Conservation (phyloP, 1,139 yeast species). For the Suhomyces yuchorum region DNA sequence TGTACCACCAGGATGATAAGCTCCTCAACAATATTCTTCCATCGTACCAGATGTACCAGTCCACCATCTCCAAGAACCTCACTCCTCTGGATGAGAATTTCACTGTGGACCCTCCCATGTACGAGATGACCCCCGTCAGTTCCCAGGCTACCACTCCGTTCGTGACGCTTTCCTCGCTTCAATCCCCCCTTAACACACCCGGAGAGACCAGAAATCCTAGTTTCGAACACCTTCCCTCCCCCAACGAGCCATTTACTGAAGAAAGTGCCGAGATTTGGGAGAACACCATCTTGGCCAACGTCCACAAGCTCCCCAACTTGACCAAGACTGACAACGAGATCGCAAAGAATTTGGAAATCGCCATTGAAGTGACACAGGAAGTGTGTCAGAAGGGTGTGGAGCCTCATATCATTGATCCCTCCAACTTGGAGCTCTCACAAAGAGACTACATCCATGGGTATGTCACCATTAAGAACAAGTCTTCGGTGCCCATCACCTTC, state of each 20-base stretch:
- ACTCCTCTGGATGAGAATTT: constrained; percentile 45
- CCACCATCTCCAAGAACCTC: constrained; percentile 43
- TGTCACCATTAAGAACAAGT: constrained; percentile 31
- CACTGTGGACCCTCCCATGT: constrained; percentile 45
- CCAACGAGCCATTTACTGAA: constrained; percentile 22
- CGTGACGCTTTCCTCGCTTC: constrained; percentile 14
- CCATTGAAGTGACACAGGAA: constrained; percentile 40
- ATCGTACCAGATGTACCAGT: constrained; percentile 50
- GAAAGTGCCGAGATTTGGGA: constrained; percentile 44
- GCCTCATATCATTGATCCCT: constrained; percentile 30
- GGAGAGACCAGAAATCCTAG: constrained; percentile 4
- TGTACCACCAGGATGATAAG: constrained; percentile 17
- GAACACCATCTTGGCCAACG: constrained; percentile 47
- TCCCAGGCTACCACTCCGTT: constrained; percentile 21
- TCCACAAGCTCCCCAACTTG: constrained; percentile 42
- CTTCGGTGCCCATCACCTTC: constrained; percentile 29
- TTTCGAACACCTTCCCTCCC: constrained; percentile 16
- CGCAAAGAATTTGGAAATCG: constrained; percentile 33
- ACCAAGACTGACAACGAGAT: constrained; percentile 29
- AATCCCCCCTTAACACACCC: constrained; percentile 15
- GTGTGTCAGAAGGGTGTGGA: constrained; percentile 46
- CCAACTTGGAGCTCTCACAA: constrained; percentile 30
- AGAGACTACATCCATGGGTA: constrained; percentile 40
- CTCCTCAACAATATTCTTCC: constrained; percentile 46
- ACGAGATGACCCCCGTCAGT: constrained; percentile 40